Evolutionary conservation across 345 rosid species (phyloP), one percentile per base, ranked within the genome.

Genomic region (Erysimum cheiranthoides): DNA sequence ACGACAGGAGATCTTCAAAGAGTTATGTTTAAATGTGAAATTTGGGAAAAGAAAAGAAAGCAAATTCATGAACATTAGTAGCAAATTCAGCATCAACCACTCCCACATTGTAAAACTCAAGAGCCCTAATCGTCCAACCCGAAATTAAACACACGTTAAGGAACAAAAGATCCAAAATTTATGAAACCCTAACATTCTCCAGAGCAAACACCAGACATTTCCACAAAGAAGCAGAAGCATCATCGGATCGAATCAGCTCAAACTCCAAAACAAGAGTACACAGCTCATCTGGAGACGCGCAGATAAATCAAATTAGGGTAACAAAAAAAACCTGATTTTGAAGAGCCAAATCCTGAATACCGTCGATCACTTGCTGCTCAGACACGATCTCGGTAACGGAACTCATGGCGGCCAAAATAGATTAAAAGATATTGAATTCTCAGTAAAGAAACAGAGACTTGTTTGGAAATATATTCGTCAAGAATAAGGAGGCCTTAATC

Each of bases 351-450:
- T 80, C 65, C 51, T 54, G 69, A 34, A 76, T 25, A 51, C 57
- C 74, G 39, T 51, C 78, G 61, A 67, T 49, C 31, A 74, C 43
- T 46, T 34, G 81, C 76, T 77, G 69, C 61, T 70, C 83, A 58
- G 32, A 66, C 51, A 70, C 78, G 78, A 70, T 80, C 73, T 61
- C 68, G 76, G 65, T 31, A 14, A 53, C 57, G 40, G 86, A 83
- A 83, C 70, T 62, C 86, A 83, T 83, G 62, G 72, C 13, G 30
- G 73, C 45, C 31, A 47, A 49, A 10, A 28, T 18, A 8, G 8
- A 31, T 16, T 16, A n/a, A 31, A 71, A 5, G 75, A 1, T 21
- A 35, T 65, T 56, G 82, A 70, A 62, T 27, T 74, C 5, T 25
- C 58, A 27, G 36, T 43, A 18, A 36, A 63, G 25, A 47, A 38